phyloP scores from a whole-genome alignment of 1,139 yeast genomes.

The Pneumocystis jirovecii region DNA sequence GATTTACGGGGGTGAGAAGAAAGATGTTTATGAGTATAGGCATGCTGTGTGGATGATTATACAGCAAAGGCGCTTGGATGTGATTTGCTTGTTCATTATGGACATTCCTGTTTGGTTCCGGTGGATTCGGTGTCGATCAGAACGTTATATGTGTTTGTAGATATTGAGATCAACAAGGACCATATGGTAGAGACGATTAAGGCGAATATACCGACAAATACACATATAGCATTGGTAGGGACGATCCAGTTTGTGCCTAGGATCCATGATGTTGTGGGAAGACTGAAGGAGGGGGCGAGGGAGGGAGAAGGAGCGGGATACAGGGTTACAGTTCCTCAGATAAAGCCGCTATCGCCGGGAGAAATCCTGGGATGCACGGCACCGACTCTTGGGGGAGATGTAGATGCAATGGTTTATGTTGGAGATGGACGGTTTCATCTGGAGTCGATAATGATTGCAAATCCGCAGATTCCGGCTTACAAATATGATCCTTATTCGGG shows the following conservation, averaged over 20 bases:
- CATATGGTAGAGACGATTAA: slow-evolving; percentile 67
- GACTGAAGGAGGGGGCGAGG: slow-evolving; percentile 21
- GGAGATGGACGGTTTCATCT: slow-evolving; percentile 96
- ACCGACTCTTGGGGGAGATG: slow-evolving; percentile 48
- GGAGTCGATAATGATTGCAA: slow-evolving; percentile 94
- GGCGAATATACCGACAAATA: slow-evolving; percentile 49
- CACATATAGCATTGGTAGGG: slow-evolving; percentile 65
- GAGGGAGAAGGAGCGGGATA: slow-evolving; percentile 18
- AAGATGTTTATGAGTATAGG: slow-evolving; percentile 22
- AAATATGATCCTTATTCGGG: slow-evolving; percentile 90
- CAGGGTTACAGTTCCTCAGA: slow-evolving; percentile 66
- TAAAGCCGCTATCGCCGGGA: slow-evolving; percentile 83
- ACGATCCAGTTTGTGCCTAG: slow-evolving; percentile 96
- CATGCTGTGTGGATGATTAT: slow-evolving; percentile 93
- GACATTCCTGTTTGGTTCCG: slow-evolving; percentile 94
- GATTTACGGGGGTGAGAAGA: too few relatives aligned
- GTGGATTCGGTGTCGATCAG: slow-evolving; percentile 81
- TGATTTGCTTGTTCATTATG: slow-evolving; percentile 90
- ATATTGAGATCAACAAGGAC: slow-evolving; percentile 70
- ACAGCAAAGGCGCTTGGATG: slow-evolving; percentile 88
- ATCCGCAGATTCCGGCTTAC: slow-evolving; percentile 81
- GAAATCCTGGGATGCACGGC: slow-evolving; percentile 96
- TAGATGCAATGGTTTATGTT: slow-evolving; percentile 70
- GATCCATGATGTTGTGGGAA: slow-evolving; percentile 59
- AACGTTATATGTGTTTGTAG: slow-evolving; percentile 87